Evolutionary conservation across 805 yeast species (phyloP), one percentile per base, ranked within the genome.

Genomic region (Wickerhamiella sorbophila): DNA sequence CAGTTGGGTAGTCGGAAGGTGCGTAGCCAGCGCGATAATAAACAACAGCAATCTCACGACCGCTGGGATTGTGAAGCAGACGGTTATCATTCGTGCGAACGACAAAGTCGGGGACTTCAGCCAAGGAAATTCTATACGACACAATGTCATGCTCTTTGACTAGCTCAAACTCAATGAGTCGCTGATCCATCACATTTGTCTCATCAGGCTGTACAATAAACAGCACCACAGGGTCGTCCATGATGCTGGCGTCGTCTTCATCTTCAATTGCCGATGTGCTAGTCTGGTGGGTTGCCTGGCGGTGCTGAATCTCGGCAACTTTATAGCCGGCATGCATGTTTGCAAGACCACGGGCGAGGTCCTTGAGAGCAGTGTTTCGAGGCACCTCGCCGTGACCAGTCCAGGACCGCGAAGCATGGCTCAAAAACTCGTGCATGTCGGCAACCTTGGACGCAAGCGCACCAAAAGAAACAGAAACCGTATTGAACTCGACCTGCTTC

Each of bases 401-500:
- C 26, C 41, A 21, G 39, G 72, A 56, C 17, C 59, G 58, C 19
- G 60, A 58, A 1, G 69, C 55, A 34, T 66, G 66, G 4, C 62
- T 54, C 17, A 63, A 50, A 48, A 71, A 83, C 17, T 68, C 59
- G 60, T 91, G 98, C 43, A 84, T 64, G 49, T 73, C 66, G 17
- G 91, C 81, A 20, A 84, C 88, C 56, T 79, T 81, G 12, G 85
- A 59, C 1, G 94, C 79, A 43, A 91, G 66, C 0, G 94, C 97
- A 17, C 94, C 95, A 64, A 91, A 91, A 1, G 96, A 87, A 3
- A 88, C 95, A 53, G 95, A 81, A 3, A 91, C 84, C 1, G 98
- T 87, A 61, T 91, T 91, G 65, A 88, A 88, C 59, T 91, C 99
- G 40, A 91, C 91, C 60, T 91, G 98, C 56, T 88, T 87, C 53